A percentile compares a stretch with the other conserved stretches of the same genome.
Evolutionary conservation across 257 asterid species (phyloP).

Genomic region (Solanum corneliomulleri): DNA sequence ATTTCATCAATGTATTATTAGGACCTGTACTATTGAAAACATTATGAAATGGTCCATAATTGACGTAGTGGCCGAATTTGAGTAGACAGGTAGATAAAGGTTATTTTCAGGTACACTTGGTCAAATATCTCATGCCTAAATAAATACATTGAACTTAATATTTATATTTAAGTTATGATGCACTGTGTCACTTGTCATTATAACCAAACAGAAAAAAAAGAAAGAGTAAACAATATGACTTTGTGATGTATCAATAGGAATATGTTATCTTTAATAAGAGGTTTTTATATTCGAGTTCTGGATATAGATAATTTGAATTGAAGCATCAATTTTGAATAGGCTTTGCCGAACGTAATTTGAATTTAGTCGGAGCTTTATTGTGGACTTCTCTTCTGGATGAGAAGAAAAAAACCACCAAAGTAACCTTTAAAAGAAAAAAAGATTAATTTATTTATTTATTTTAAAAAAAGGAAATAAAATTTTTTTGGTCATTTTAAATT

Average conservation of each 20-base stretch:
- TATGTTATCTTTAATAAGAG: too few species aligned
- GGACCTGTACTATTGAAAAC: neutral
- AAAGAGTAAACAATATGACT: too few species aligned
- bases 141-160: neutral
- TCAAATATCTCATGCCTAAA: neutral
- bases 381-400: rapidly evolving
- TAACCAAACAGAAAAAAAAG: neutral
- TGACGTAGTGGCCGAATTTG: neutral
- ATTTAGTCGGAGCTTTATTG: too few species aligned
- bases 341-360: rapidly evolving
- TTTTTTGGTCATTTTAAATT: neutral
- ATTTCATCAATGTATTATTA: neutral
- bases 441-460: neutral
- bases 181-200: neutral
- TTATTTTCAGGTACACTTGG: neutral
- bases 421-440: neutral
- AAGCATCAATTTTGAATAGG: too few species aligned
- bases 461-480: neutral
- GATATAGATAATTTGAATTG: too few species aligned
- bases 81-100: neutral
- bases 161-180: neutral
- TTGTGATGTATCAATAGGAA: too few species aligned
- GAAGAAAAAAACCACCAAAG: too few species aligned
- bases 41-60: neutral
- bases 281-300: rapidly evolving